Percentiles rank a stretch among this genome's conserved stretches.
Evolutionary conservation across 331 rosid species (phyloP).

Genomic region (Quercus phellos): DNA sequence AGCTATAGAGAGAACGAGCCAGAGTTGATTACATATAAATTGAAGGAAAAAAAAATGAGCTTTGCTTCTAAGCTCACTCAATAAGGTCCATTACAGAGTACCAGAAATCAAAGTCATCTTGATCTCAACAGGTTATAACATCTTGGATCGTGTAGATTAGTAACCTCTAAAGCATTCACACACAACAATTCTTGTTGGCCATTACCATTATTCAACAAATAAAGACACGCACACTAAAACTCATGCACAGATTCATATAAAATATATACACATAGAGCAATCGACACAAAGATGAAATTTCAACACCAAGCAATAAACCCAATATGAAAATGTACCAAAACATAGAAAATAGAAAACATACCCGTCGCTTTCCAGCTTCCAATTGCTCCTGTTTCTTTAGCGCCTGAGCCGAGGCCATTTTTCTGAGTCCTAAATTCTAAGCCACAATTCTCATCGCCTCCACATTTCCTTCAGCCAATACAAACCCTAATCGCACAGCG

Average conservation of each 20-base stretch:
- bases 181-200: background rate
- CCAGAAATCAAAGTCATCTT: background rate
- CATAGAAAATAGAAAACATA: constrained; percentile 13
- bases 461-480: background rate
- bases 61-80: background rate
- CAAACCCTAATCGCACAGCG: constrained; percentile 8
- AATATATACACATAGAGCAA: background rate
- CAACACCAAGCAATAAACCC: background rate
- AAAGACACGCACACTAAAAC: background rate
- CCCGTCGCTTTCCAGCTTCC: constrained; percentile 95
- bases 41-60: background rate
- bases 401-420: constrained; percentile 96
- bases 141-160: no score
- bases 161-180: background rate
- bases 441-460: constrained; percentile 15
- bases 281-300: background rate
- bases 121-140: background rate
- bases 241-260: background rate
- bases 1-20: background rate
- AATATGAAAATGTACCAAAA: background rate
- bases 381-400: constrained; percentile 81
- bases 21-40: background rate
- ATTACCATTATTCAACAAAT: background rate
- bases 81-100: background rate
- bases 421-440: constrained; percentile 21